Evolutionary conservation across 805 yeast species (phyloP).

Genomic region (Sugiyamaella mastotermitis): DNA sequence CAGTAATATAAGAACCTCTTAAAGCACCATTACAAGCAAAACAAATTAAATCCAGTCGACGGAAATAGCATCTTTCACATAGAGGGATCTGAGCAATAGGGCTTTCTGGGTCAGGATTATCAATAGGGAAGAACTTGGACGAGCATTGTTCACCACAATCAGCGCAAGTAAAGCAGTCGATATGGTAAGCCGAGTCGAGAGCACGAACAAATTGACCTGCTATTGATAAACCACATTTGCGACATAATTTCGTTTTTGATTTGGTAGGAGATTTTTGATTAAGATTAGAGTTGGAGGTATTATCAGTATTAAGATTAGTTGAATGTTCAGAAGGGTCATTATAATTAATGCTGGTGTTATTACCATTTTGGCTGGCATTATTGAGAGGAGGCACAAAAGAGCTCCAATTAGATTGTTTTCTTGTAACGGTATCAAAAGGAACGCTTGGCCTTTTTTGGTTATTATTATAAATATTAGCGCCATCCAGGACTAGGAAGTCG

Average conservation of each 20-base stretch:
- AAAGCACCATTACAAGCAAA: slow-evolving; percentile 77
- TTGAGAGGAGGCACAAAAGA: slow-evolving; percentile 8
- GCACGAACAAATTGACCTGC: slow-evolving; percentile 84
- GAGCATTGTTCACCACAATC: slow-evolving; percentile 82
- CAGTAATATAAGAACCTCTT: slow-evolving; percentile 90
- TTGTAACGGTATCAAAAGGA: too few species aligned
- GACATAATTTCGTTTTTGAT: slow-evolving; percentile 40
- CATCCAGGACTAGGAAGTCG: too few species aligned
- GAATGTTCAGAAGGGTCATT: not conserved
- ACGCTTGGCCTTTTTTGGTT: too few species aligned
- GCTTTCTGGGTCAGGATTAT: slow-evolving; percentile 28
- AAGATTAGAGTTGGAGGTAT: not conserved
- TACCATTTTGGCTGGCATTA: slow-evolving; percentile 1
- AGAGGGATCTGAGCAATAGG: slow-evolving; percentile 35
- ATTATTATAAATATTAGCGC: not conserved
- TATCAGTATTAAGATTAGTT: not conserved
- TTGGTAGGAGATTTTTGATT: not conserved
- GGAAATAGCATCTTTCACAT: slow-evolving; percentile 91
- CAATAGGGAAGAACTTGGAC: slow-evolving; percentile 82
- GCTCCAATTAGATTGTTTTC: slow-evolving; percentile 12
- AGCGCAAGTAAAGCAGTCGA: slow-evolving; percentile 78
- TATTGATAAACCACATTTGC: slow-evolving; percentile 47
- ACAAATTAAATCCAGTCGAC: slow-evolving; percentile 79
- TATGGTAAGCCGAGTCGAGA: slow-evolving; percentile 69
- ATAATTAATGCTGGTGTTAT: not conserved